phyloP scores from a whole-genome alignment of 352 stramenopile genomes.

The Elongisporangium prolatum region DNA sequence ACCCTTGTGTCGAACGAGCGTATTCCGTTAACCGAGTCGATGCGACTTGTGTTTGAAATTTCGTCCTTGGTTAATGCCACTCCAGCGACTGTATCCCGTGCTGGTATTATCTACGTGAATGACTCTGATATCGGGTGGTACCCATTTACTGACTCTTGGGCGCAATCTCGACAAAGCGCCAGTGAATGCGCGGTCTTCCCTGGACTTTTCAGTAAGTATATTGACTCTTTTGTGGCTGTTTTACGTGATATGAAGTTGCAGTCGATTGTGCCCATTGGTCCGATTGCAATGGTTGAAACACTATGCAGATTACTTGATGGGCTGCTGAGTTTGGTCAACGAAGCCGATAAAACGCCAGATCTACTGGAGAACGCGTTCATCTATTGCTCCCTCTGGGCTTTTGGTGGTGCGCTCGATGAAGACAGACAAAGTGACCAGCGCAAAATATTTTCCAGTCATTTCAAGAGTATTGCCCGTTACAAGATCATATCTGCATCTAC shows the following conservation, averaged over 20 bases:
- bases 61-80: constrained; percentile 95
- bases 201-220: constrained; percentile 92
- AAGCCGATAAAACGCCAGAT: constrained; percentile 82
- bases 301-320: constrained; percentile 94
- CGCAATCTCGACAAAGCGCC: constrained; percentile 70
- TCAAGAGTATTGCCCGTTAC: constrained; percentile 75
- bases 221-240: constrained; percentile 79
- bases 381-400: constrained; percentile 95
- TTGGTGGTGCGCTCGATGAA: constrained; percentile 90
- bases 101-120: constrained; percentile 97
- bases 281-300: constrained; percentile 81
- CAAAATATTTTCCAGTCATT: constrained; percentile 45
- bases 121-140: constrained; percentile 90
- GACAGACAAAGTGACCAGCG: constrained; percentile 71
- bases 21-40: constrained; percentile 92
- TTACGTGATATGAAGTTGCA: constrained; percentile 64
- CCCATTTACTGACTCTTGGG: constrained; percentile 93
- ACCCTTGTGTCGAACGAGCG: constrained; percentile 97
- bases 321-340: constrained; percentile 65
- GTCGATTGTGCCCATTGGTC: constrained; percentile 44
- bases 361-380: constrained; percentile 94
- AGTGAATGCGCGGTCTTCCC: constrained; percentile 83
- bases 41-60: constrained; percentile 98
- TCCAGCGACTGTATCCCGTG: constrained; percentile 94
- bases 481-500: constrained; percentile 25